phyloP scores from a whole-genome alignment of 2,329 filamentous ascomycete genomes.

The Pseudogymnoascus pannorum region DNA sequence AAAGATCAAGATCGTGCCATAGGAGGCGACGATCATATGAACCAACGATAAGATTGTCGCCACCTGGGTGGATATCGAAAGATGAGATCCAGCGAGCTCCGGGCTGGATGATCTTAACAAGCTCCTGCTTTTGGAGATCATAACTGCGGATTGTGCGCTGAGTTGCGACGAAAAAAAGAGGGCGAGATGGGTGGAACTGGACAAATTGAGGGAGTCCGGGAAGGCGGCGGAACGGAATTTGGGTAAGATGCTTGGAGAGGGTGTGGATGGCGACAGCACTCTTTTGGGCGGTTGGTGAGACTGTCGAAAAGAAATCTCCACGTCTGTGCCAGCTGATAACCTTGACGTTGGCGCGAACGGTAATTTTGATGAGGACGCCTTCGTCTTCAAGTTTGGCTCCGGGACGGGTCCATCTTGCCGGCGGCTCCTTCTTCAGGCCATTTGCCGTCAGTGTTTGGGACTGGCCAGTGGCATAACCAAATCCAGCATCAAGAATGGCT shows the following conservation, averaged over 20 bases:
- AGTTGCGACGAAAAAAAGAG: conserved; percentile 92
- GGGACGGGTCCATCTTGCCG: conserved; percentile 79
- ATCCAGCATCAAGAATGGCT: conserved; percentile 78
- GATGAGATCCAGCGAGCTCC: conserved; percentile 92
- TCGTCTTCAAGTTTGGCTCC: conserved; percentile 64
- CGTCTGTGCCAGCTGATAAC: conserved; percentile 88
- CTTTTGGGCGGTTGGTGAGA: conserved; percentile 71
- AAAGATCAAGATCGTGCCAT: conserved; percentile 96
- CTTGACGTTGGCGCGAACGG: conserved; percentile 74
- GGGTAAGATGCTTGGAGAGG: conserved; percentile 86
- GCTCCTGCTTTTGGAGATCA: conserved; percentile 82
- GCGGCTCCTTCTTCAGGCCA: conserved; percentile 61
- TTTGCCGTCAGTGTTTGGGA: conserved; percentile 43
- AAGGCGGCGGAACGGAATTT: conserved; percentile 78
- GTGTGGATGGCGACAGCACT: conserved; percentile 91
- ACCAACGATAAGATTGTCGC: conserved; percentile 89
- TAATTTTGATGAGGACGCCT: conserved; percentile 73
- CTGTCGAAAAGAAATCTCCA: conserved; percentile 89
- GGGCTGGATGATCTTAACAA: conserved; percentile 88
- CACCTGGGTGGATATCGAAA: conserved; percentile 86
- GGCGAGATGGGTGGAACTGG: conserved; percentile 88
- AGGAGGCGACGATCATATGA: conserved; percentile 90
- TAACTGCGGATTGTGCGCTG: conserved; percentile 90
- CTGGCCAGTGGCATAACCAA: conserved; percentile 76
- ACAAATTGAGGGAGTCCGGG: conserved; percentile 77